phyloP scores from a whole-genome alignment of 306 rosid genomes.

The Cyclanthera cordifolia region DNA sequence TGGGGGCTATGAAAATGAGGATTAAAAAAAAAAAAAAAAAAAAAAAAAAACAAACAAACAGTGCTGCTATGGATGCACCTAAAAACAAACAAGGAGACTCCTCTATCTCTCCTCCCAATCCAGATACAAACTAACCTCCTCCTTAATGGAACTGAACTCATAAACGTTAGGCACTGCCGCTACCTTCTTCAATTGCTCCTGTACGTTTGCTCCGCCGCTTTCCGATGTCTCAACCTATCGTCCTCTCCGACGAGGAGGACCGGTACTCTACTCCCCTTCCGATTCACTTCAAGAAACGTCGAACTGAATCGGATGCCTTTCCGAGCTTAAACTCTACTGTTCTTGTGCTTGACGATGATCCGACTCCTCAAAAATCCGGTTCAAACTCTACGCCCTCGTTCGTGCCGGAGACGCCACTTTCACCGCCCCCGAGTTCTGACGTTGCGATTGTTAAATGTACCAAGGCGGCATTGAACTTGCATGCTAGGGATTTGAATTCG shows the following conservation, averaged over 20 bases:
- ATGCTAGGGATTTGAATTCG: conserved; percentile 34
- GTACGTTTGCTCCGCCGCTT: neutral
- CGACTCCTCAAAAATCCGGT: conserved; percentile 46
- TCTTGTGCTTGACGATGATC: conserved; percentile 61
- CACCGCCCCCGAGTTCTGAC: conserved; percentile 31
- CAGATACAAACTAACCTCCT: neutral
- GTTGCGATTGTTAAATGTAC: conserved; percentile 49
- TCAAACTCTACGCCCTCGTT: conserved; percentile 25
- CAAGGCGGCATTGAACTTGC: conserved; percentile 11
- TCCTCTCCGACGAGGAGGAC: conserved; percentile 82
- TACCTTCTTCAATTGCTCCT: neutral
- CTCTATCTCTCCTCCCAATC: too few species aligned
- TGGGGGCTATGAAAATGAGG: too few species aligned
- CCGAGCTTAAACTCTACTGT: conserved; percentile 21
- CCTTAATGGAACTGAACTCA: neutral
- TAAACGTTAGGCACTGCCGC: neutral
- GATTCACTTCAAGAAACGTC: conserved; percentile 43
- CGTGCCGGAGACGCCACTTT: conserved; percentile 68
- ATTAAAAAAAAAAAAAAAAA: too few species aligned
- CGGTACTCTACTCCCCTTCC: conserved; percentile 31
- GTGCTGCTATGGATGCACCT: too few species aligned
- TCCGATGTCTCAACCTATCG: conserved; percentile 41
- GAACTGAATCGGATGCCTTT: conserved; percentile 28
- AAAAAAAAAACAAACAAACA: too few species aligned
- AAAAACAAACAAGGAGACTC: too few species aligned